Evolutionary conservation across 768 basidiomycete species (phyloP), one percentile per base, ranked within the genome.

Genomic region (Tubosaeta brunneosetosa): DNA sequence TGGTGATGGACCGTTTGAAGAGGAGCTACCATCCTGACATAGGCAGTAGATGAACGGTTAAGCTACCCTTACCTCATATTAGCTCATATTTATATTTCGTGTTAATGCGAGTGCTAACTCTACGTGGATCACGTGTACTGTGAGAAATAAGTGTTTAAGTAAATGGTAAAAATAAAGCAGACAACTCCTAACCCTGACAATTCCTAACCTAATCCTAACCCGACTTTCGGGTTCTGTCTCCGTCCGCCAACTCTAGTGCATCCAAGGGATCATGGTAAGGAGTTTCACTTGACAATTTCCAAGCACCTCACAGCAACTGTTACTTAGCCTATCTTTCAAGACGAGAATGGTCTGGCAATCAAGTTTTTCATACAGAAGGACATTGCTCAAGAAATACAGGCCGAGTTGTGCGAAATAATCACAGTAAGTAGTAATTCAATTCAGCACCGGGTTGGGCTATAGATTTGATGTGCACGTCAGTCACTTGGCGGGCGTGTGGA

Each of bases 351-450:
- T 36, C 67, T 86, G 47, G 79, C 86, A 3, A 70, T 88, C 75
- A 91, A 91, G 63, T 91, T 91, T 64, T 91, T 91, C 66, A 79
- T 91, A 17, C 88, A 91, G 63, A 88, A 87, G 62, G 88, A 91
- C 66, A 74, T 91, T 9, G 69, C 80, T 4, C 76, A 83, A 51
- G 81, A 84, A 58, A 73, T 82, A 19, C 85, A 86, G 59, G 82
- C 83, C 16, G 84, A 89, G 55, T 67, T 90, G 29, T 84, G 83
- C 61, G 86, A 88, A 65, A 84, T 79, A 13, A 86, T 90, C 47
- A 81, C 86, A 0, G 88, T 89, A 50, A 53, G 66, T n/a, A n/a
- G n/a, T n/a, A n/a, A n/a, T n/a, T n/a, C 55, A 25, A 29, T 40
- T 41, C 37, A 13, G 49, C 31, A 33, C 44, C 14, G 16, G 26